A percentile compares a stretch with the other conserved stretches of the same genome.
Conservation (phyloP, 2,329 filamentous ascomycete species). For the Stagonosporopsis chrysanthemi region DNA sequence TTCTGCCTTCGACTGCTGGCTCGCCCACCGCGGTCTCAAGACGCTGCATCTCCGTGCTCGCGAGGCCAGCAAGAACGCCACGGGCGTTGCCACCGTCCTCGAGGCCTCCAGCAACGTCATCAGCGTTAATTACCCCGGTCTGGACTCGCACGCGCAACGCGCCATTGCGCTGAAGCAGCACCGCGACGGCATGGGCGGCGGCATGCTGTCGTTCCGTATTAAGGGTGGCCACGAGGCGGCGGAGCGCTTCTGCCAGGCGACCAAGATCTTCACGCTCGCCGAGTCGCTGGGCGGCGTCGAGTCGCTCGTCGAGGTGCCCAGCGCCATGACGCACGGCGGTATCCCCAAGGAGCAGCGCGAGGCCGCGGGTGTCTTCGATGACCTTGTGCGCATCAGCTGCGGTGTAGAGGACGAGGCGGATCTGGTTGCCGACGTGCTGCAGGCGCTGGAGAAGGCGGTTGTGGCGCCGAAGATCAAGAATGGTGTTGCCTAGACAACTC, state of each 20-base stretch:
- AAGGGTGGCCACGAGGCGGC: constrained; percentile 84
- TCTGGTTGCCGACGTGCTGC: constrained; percentile 79
- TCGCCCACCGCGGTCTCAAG: constrained; percentile 95
- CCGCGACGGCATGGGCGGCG: constrained; percentile 90
- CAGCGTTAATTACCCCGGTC: constrained; percentile 92
- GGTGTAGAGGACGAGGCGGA: constrained; percentile 92
- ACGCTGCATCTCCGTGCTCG: constrained; percentile 91
- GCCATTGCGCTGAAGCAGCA: constrained; percentile 89
- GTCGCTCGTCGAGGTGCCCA: constrained; percentile 88
- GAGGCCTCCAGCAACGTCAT: constrained; percentile 82
- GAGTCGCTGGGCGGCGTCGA: constrained; percentile 94
- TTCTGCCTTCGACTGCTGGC: constrained; percentile 95
- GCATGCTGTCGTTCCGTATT: constrained; percentile 97
- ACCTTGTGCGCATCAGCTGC: constrained; percentile 91
- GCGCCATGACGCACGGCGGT: constrained; percentile 95
- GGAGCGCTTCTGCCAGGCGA: constrained; percentile 89
- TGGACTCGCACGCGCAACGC: constrained; percentile 86
- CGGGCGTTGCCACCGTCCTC: constrained; percentile 76
- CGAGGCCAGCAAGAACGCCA: constrained; percentile 84
- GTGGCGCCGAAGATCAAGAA: constrained; percentile 55
- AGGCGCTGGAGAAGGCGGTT: constrained; percentile 81
- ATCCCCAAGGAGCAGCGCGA: constrained; percentile 92
- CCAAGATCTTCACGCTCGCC: constrained; percentile 89
- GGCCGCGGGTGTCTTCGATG: constrained; percentile 91
- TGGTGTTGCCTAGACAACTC: constrained; percentile 5